phyloP scores from a whole-genome alignment of 2,329 filamentous ascomycete genomes.

The Phialocephala subalpina region DNA sequence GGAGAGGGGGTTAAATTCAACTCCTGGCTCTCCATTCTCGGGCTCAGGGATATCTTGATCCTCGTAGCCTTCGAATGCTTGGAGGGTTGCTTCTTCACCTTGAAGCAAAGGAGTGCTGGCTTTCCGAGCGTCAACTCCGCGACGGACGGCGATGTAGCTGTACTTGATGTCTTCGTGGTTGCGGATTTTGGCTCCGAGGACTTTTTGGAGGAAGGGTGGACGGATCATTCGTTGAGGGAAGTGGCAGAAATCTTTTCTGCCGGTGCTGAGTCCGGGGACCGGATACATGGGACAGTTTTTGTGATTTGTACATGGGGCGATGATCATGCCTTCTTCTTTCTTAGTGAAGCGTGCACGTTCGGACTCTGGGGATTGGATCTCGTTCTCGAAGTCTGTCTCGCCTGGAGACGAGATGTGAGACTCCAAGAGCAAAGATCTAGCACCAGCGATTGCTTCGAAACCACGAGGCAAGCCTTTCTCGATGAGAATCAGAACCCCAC shows the following conservation, averaged over 20 bases:
- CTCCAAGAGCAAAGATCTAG: constrained; percentile 79
- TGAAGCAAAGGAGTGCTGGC: constrained; percentile 50
- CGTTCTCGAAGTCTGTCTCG: constrained; percentile 50
- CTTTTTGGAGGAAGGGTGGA: constrained; percentile 80
- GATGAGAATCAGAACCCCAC: constrained; percentile 84
- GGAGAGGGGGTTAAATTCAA: constrained; percentile 62
- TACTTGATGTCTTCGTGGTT: constrained; percentile 94
- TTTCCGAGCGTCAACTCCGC: constrained; percentile 67
- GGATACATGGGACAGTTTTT: constrained; percentile 87
- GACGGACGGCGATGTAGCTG: constrained; percentile 86
- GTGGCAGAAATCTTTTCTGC: constrained; percentile 89
- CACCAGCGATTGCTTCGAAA: constrained; percentile 90
- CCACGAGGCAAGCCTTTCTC: constrained; percentile 93
- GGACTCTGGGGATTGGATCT: constrained; percentile 38
- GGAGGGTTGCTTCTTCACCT: constrained; percentile 64
- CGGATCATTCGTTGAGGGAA: constrained; percentile 90
- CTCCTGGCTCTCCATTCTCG: constrained; percentile 30
- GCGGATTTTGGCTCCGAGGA: constrained; percentile 72
- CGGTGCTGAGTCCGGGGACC: constrained; percentile 70
- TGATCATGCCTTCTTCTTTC: constrained; percentile 68
- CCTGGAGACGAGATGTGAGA: constrained; percentile 74
- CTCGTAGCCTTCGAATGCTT: constrained; percentile 79
- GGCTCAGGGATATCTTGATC: constrained; percentile 46
- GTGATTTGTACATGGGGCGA: constrained; percentile 90
- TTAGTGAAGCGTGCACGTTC: constrained; percentile 41